A percentile compares a stretch with the other conserved stretches of the same genome.
Evolutionary conservation across 1,284 basidiomycete genomes (phyloP).

Genomic region (Uromyces viciae-fabae): DNA sequence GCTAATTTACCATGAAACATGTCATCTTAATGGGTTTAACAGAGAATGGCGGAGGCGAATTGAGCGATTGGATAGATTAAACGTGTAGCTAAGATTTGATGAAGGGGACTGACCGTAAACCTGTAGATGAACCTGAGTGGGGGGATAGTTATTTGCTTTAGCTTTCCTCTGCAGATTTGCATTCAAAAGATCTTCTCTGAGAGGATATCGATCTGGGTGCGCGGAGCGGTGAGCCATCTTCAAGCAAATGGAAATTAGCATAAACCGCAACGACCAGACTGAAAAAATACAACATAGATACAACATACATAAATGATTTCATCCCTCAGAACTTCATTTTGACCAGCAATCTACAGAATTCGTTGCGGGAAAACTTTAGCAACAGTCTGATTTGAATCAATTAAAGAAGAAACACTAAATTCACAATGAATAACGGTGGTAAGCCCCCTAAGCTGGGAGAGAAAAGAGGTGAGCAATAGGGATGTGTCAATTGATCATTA

Average conservation of each 20-base stretch:
- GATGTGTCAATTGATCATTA: slow-evolving; percentile 77
- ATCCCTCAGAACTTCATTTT: slow-evolving; percentile 86
- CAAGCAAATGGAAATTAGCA: neutral
- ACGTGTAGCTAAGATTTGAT: too few relatives aligned
- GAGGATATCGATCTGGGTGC: slow-evolving; percentile 69
- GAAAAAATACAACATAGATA: neutral
- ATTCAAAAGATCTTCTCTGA: slow-evolving; percentile 63
- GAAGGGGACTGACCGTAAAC: slow-evolving; percentile 55
- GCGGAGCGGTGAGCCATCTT: slow-evolving; percentile 86
- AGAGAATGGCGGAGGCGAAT: slow-evolving; percentile 41
- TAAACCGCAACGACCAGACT: neutral
- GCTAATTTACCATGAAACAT: slow-evolving; percentile 40
- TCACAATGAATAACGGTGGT: slow-evolving; percentile 76
- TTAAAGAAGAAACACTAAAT: neutral
- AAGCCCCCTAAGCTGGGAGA: slow-evolving; percentile 79
- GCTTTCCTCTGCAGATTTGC: slow-evolving; percentile 49
- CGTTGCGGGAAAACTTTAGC: neutral
- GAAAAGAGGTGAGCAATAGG: slow-evolving; percentile 74
- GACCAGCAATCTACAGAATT: slow-evolving; percentile 61
- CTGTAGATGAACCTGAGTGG: slow-evolving; percentile 88
- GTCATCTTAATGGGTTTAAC: slow-evolving; percentile 14
- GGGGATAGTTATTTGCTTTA: slow-evolving; percentile 54
- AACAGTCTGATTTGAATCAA: neutral
- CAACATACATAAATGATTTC: slow-evolving; percentile 82
- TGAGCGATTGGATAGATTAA: too few relatives aligned